A percentile compares a stretch with the other conserved stretches of the same genome.
Evolutionary conservation across 768 basidiomycete genomes (phyloP).

Genomic region (Lenzites betulinus): DNA sequence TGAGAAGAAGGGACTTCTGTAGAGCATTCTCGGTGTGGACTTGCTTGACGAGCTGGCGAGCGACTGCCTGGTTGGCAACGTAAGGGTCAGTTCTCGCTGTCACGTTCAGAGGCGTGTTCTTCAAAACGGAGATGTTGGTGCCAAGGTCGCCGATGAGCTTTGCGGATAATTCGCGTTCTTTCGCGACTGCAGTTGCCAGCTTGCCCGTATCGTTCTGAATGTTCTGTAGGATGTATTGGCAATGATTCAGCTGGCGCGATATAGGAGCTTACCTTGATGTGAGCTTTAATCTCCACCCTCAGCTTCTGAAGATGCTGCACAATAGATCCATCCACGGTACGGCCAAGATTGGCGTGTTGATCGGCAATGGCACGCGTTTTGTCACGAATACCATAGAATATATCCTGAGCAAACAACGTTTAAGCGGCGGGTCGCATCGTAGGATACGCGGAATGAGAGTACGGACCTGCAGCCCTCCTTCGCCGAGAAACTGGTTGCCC

Average conservation of each 20-base stretch:
- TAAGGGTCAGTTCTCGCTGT: slow-evolving; percentile 82
- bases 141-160: slow-evolving; percentile 86
- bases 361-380: slow-evolving; percentile 93
- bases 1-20: slow-evolving; percentile 96
- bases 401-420: slow-evolving; percentile 56
- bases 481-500: slow-evolving; percentile 98
- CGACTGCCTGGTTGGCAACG: slow-evolving; percentile 72
- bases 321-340: slow-evolving; percentile 95
- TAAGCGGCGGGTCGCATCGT: too few species aligned
- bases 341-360: slow-evolving; percentile 93
- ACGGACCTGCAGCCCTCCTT: slow-evolving; percentile 85
- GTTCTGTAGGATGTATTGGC: slow-evolving; percentile 48
- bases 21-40: slow-evolving; percentile 97
- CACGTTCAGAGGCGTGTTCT: slow-evolving; percentile 91
- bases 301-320: slow-evolving; percentile 98
- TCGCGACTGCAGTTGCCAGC: slow-evolving; percentile 87
- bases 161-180: slow-evolving; percentile 87
- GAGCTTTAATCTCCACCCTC: slow-evolving; percentile 93
- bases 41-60: slow-evolving; percentile 84
- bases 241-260: background rate
- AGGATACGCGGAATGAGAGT: too few species aligned
- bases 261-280: slow-evolving; percentile 71
- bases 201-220: slow-evolving; percentile 96
- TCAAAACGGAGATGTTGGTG: slow-evolving; percentile 84
- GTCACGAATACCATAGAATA: slow-evolving; percentile 91